Evolutionary conservation across 805 yeast species (phyloP).

Genomic region (Priceomyces castillae): DNA sequence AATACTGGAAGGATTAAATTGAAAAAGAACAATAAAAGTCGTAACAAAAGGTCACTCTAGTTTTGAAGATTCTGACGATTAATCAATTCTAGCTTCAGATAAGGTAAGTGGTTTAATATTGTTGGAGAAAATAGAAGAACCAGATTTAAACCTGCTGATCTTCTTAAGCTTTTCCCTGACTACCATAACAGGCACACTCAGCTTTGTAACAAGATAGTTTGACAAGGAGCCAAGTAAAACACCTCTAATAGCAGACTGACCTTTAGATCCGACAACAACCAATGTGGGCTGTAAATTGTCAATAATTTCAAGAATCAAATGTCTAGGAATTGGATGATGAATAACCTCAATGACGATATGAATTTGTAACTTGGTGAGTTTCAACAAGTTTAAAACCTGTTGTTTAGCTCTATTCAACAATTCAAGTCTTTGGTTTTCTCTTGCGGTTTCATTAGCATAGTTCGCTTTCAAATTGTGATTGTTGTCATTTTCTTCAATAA

Average conservation of each 20-base stretch:
- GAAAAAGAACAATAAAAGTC: background rate
- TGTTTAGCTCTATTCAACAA: slow-evolving; percentile 44
- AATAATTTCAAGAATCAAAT: slow-evolving; percentile 64
- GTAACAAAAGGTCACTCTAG: background rate
- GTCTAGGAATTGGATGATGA: slow-evolving; percentile 74
- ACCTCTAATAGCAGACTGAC: slow-evolving; percentile 69
- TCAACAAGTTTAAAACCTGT: slow-evolving; percentile 48
- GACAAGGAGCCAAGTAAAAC: slow-evolving; percentile 71
- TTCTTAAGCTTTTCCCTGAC: slow-evolving; percentile 71
- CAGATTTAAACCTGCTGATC: slow-evolving; percentile 53
- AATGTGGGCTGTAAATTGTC: slow-evolving; percentile 70
- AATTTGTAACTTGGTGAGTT: slow-evolving; percentile 65
- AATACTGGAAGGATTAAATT: too few relatives aligned
- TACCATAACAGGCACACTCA: slow-evolving; percentile 78
- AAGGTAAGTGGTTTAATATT: slow-evolving; percentile 52
- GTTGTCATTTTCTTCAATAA: slow-evolving; percentile 46
- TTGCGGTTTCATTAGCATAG: slow-evolving; percentile 30
- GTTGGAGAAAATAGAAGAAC: slow-evolving; percentile 51
- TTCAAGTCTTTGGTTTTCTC: slow-evolving; percentile 36
- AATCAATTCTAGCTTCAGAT: slow-evolving; percentile 48
- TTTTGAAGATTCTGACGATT: slow-evolving; percentile 1
- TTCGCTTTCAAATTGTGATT: slow-evolving; percentile 43
- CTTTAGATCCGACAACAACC: slow-evolving; percentile 75
- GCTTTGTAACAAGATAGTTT: slow-evolving; percentile 67
- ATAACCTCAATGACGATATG: slow-evolving; percentile 72